Evolutionary conservation across 768 basidiomycete species (phyloP), one percentile per base, ranked within the genome.

Genomic region (Rhodotorula babjevae): DNA sequence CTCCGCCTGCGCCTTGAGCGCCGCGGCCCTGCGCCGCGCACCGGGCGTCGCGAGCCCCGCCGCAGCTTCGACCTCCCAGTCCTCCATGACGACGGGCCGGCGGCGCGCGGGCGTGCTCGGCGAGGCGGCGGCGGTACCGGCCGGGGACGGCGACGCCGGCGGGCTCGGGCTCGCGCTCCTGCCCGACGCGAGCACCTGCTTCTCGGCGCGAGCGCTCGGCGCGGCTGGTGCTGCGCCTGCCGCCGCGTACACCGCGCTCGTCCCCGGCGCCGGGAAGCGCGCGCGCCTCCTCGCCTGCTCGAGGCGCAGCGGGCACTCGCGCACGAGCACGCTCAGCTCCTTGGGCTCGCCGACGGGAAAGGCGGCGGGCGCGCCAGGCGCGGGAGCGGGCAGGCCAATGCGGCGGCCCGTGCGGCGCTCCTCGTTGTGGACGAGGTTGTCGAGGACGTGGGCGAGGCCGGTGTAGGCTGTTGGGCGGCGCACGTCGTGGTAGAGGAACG

Each of bases 61-160:
- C 2, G 67, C 72, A 10, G 72, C 72, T 19, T 73, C 72, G 36
- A 69, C 16, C 33, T 73, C 72, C 72, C 72, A 73, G 3, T n/a
- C 53, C 31, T 73, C 72, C 27, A 72, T 58, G 1, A 65, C 53
- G 46, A 72, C 71, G 36, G 63, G 63, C 11, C 40, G 29, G 15
- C 66, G 61, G 27, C 36, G 67, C 36, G 60, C 8, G 33, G 59
- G 59, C 9, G 42, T 64, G 42, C 52, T 7, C 9, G 65, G 33
- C 44, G 44, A 11, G 12, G 44, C 44, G 44, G 44, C 44, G 65
- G 4, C 19, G 56, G 23, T 9, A 19, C 40, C 2, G 36, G 44
- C 44, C 15, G 65, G 21, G 0, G 64, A 65, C 3, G 44, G 64
- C 2, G 64, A 57, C 1, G 56, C 31, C 4, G 64, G 56, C 0